Conservation (phyloP, 495 filamentous ascomycete species). For the Hypoxylon intermedium region DNA sequence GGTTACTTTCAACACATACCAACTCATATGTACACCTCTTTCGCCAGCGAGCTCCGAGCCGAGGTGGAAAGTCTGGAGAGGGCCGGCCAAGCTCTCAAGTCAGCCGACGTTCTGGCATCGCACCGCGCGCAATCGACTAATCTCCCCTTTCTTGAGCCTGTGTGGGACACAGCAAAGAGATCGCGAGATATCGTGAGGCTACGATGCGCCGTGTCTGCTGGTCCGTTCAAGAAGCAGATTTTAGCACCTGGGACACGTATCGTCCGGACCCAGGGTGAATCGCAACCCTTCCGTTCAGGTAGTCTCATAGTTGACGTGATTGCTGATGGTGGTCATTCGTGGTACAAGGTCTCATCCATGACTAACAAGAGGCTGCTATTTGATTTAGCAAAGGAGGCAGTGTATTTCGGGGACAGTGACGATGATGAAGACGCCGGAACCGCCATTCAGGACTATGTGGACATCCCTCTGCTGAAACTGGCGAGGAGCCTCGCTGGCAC, state of each 20-base stretch:
- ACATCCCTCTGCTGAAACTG: conserved; percentile 40
- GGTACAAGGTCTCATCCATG: conserved; percentile 44
- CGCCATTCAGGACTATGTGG: conserved; percentile 14
- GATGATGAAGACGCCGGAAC: conserved; percentile 18
- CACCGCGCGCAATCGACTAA: conserved; percentile 38
- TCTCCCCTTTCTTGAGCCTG: conserved; percentile 35
- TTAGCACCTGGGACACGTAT: conserved; percentile 41
- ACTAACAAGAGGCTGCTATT: conserved; percentile 40
- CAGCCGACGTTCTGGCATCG: conserved; percentile 21
- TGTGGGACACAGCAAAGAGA: conserved; percentile 40
- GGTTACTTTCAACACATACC: conserved; percentile 41
- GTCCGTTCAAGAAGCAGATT: conserved; percentile 38
- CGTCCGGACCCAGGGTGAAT: conserved; percentile 40
- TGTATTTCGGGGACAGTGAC: conserved; percentile 39
- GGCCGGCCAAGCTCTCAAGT: conserved; percentile 12
- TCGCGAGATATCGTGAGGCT: conserved; percentile 40
- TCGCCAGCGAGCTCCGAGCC: conserved; percentile 30
- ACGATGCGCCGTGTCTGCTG: conserved; percentile 35
- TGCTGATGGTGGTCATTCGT: conserved; percentile 39
- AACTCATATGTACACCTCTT: conserved; percentile 33
- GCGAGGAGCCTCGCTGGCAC: conserved; percentile 33
- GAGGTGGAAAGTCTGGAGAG: conserved; percentile 34
- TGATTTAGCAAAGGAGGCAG: conserved; percentile 43
- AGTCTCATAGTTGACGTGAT: conserved; percentile 40
- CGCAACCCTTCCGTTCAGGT: conserved; percentile 32